Conservation (phyloP, 2,329 filamentous ascomycete species). For the Phialocephala subalpina region DNA sequence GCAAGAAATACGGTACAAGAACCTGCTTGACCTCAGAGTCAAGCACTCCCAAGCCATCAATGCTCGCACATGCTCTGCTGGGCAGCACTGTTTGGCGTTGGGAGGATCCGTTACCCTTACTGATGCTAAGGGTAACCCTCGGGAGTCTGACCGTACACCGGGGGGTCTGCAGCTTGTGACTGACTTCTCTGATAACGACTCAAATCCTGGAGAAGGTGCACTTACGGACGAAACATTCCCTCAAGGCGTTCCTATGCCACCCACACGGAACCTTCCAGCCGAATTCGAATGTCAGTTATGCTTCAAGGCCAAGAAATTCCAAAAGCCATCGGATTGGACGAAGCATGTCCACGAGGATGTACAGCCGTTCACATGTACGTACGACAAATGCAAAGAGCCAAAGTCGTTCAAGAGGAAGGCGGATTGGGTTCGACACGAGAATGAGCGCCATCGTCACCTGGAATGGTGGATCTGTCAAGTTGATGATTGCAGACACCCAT, state of each 20-base stretch:
- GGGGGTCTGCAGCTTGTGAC: conserved; percentile 62
- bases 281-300: conserved; percentile 92
- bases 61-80: conserved; percentile 65
- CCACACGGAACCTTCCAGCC: conserved; percentile 78
- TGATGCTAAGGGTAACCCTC: conserved; percentile 65
- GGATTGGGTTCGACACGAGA: conserved; percentile 95
- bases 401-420: conserved; percentile 96
- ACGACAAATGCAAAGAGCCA: conserved; percentile 80
- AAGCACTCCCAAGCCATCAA: conserved; percentile 72
- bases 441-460: conserved; percentile 86
- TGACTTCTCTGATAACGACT: conserved; percentile 65
- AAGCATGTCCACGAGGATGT: conserved; percentile 96
- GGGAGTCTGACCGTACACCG: conserved; percentile 64
- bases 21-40: conserved; percentile 72
- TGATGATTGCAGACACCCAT: conserved; percentile 81
- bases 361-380: conserved; percentile 92
- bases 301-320: conserved; percentile 84
- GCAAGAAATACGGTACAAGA: conserved; percentile 77
- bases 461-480: conserved; percentile 92
- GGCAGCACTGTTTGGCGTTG: conserved; percentile 67
- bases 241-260: conserved; percentile 81
- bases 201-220: conserved; percentile 72
- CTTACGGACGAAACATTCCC: conserved; percentile 81
- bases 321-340: conserved; percentile 95
- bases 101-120: conserved; percentile 72